phyloP scores from a whole-genome alignment of 2,329 filamentous ascomycete genomes.

The Rhytidhysteron rufulum region DNA sequence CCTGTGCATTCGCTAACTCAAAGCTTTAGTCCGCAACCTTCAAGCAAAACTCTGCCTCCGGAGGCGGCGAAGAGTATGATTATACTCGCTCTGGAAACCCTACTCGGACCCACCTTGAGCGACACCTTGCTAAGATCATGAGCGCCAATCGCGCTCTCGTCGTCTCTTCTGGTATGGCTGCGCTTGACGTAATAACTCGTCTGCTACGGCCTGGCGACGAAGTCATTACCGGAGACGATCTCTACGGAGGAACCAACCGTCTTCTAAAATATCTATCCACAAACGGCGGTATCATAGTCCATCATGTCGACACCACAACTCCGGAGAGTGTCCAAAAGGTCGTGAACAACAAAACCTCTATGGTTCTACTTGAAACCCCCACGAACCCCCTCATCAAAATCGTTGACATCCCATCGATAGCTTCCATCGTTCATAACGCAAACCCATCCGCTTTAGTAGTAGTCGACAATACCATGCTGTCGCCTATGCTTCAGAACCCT shows the following conservation, averaged over 20 bases:
- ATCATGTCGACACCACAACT: conserved; percentile 91
- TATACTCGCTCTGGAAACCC: conserved; percentile 98
- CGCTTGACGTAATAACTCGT: conserved; percentile 91
- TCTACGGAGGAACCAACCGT: conserved; percentile 93
- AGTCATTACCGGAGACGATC: conserved; percentile 92
- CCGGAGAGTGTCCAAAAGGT: conserved; percentile 66
- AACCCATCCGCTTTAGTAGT: conserved; percentile 79
- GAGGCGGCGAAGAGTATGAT: conserved; percentile 85
- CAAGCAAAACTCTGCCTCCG: conserved; percentile 79
- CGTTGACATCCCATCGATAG: conserved; percentile 81
- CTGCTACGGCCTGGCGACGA: conserved; percentile 89
- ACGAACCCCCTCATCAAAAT: conserved; percentile 99
- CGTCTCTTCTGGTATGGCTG: conserved; percentile 95
- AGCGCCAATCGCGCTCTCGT: conserved; percentile 85
- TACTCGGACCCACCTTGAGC: conserved; percentile 90
- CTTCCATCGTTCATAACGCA: conserved; percentile 68
- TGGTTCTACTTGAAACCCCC: conserved; percentile 94
- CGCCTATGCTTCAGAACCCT: conserved; percentile 88
- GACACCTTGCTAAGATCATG: conserved; percentile 99
- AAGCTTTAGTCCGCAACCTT: conserved; percentile 87
- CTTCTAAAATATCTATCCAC: conserved; percentile 87
- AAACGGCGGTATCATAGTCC: conserved; percentile 87
- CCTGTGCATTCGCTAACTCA: too few species aligned
- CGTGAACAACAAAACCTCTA: conserved; percentile 76
- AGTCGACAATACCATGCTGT: conserved; percentile 99